Percentiles rank a stretch among this genome's conserved stretches.
These are phyloP conservation scores for Clavariopsis aquatica DNA, from an alignment of 495 filamentous ascomycete genomes.

Conservation along the genomic window DNA sequence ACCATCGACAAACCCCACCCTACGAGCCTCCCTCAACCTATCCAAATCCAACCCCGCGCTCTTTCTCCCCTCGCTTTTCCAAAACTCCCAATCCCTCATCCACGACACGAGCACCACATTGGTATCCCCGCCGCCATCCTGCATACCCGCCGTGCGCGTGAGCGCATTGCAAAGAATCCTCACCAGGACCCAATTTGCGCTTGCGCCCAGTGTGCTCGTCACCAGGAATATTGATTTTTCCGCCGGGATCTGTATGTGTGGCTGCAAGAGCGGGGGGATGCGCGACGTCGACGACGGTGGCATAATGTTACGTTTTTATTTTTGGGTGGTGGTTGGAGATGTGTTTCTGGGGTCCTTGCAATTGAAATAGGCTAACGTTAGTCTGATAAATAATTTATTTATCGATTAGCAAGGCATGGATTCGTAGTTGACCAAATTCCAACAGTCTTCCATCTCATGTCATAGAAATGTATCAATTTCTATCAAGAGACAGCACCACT, in stretches of 20 bases:
- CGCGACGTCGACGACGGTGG: slow-evolving; percentile 34
- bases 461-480: too few species aligned
- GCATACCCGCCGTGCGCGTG: too few species aligned
- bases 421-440: too few species aligned
- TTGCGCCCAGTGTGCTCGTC: slow-evolving; percentile 55
- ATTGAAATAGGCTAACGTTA: too few species aligned
- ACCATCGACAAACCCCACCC: slow-evolving; percentile 74
- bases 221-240: slow-evolving; percentile 65
- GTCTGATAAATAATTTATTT: too few species aligned
- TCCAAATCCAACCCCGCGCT: slow-evolving; percentile 66
- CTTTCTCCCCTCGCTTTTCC: slow-evolving; percentile 52
- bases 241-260: slow-evolving; percentile 57
- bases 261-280: slow-evolving; percentile 68
- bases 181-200: slow-evolving; percentile 46
- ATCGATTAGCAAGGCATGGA: background rate
- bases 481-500: too few species aligned
- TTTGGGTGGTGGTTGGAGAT: too few species aligned
- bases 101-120: slow-evolving; percentile 74
- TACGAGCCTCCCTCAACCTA: slow-evolving; percentile 55
- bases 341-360: background rate
- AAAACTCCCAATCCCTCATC: slow-evolving; percentile 73
- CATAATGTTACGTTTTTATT: too few species aligned
- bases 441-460: background rate
- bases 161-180: slow-evolving; percentile 60
- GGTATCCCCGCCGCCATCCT: slow-evolving; percentile 40